Evolutionary conservation across 208 protist species (phyloP).

Genomic region (Leishmania arabica): DNA sequence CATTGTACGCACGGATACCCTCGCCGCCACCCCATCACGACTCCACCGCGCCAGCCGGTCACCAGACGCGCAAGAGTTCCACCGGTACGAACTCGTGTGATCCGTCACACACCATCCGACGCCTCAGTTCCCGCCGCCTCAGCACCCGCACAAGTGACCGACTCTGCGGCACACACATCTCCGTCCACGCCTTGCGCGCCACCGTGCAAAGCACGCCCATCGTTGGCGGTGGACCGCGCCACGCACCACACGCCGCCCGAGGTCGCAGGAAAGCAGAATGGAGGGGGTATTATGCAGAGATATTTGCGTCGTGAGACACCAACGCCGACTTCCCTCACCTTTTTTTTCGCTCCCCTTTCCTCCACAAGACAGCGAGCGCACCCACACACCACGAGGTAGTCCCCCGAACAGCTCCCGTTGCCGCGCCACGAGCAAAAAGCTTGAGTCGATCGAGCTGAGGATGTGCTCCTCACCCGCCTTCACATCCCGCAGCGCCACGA

Average conservation of each 20-base stretch:
- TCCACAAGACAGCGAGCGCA: conserved; percentile 41
- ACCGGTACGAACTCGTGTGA: neutral
- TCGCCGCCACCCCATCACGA: neutral
- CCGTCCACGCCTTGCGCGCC: neutral
- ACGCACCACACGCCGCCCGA: neutral
- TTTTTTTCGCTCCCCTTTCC: conserved; percentile 1
- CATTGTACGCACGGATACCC: neutral
- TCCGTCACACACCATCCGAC: neutral
- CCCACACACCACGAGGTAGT: conserved; percentile 77
- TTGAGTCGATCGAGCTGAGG: conserved; percentile 79
- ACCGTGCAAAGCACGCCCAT: neutral
- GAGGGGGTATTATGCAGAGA: neutral
- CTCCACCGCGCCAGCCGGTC: neutral
- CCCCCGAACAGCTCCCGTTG: conserved; percentile 68
- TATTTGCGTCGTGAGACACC: no score
- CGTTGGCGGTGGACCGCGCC: neutral
- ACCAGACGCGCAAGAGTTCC: neutral
- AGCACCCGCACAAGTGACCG: neutral
- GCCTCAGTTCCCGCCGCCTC: neutral
- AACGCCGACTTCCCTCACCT: neutral
- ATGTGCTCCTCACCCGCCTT: conserved; percentile 62
- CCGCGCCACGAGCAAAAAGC: conserved; percentile 34
- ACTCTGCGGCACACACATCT: neutral
- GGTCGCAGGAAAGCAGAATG: neutral
- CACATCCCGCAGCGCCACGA: conserved; percentile 65